These are phyloP conservation scores for Cladosporium sp. DNA, from an alignment of 2,329 filamentous ascomycete genomes.

Conservation along the genomic window DNA sequence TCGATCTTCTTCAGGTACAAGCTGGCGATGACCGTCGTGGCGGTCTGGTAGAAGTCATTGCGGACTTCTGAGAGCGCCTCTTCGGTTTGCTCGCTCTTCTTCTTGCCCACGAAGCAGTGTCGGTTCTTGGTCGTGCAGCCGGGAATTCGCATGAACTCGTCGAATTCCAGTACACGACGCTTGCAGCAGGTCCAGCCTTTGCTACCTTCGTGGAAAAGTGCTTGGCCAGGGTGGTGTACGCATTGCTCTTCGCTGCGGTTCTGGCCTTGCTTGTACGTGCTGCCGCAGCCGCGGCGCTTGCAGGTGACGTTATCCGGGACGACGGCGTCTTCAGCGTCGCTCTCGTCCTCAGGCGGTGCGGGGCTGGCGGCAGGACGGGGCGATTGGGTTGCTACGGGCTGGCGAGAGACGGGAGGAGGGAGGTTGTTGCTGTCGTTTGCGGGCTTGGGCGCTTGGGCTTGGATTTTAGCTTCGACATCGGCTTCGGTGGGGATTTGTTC, in stretches of 20 bases:
- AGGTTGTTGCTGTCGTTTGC: slow-evolving; percentile 16
- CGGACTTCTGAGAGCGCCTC: slow-evolving; percentile 74
- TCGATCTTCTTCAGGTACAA: slow-evolving; percentile 97
- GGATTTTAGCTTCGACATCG: slow-evolving; percentile 30
- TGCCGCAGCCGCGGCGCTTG: slow-evolving; percentile 69
- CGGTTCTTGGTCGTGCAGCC: slow-evolving; percentile 77
- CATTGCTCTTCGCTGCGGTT: slow-evolving; percentile 69
- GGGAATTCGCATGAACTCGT: slow-evolving; percentile 94
- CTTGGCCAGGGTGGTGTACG: slow-evolving; percentile 79
- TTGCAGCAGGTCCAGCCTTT: slow-evolving; percentile 99
- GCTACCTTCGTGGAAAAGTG: slow-evolving; percentile 95
- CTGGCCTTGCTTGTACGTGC: slow-evolving; percentile 57
- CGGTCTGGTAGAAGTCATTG: slow-evolving; percentile 96
- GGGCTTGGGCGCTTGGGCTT: slow-evolving; percentile 22
- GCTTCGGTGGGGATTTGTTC: slow-evolving; percentile 22
- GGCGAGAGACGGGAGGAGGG: slow-evolving; percentile 25
- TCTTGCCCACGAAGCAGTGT: slow-evolving; percentile 79
- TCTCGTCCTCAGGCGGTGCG: slow-evolving; percentile 68
- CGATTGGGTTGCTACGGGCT: slow-evolving; percentile 23
- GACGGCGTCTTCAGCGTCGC: slow-evolving; percentile 71
- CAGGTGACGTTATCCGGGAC: slow-evolving; percentile 73
- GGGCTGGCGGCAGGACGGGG: slow-evolving; percentile 42
- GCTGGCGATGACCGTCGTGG: slow-evolving; percentile 76
- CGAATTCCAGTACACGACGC: slow-evolving; percentile 88
- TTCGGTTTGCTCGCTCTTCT: slow-evolving; percentile 56